phyloP scores from a whole-genome alignment of 805 yeast genomes.

The Starmerella floricola region DNA sequence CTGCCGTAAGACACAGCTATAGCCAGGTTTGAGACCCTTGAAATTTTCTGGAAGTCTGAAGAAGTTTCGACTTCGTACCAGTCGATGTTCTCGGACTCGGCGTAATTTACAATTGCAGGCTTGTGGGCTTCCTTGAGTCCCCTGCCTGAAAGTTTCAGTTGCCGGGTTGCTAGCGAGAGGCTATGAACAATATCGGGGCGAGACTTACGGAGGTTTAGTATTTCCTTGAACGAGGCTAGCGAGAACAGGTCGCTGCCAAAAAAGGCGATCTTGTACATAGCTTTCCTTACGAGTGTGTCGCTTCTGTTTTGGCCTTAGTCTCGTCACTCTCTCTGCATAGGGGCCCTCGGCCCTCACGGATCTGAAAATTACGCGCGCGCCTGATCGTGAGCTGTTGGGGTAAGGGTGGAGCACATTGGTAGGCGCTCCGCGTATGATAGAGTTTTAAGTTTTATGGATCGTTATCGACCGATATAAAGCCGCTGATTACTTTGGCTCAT shows the following conservation, averaged over 20 bases:
- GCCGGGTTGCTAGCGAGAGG: slow-evolving; percentile 15
- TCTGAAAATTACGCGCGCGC: too few species aligned
- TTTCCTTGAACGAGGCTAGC: slow-evolving; percentile 13
- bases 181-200: slow-evolving; percentile 8
- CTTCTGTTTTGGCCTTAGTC: neutral
- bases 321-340: neutral
- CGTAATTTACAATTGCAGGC: slow-evolving; percentile 19
- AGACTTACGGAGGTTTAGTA: slow-evolving; percentile 3
- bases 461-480: too few species aligned
- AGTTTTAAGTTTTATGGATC: too few species aligned
- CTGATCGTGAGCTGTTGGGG: too few species aligned
- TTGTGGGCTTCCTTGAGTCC: slow-evolving; percentile 17
- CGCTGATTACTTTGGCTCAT: too few species aligned
- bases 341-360: neutral
- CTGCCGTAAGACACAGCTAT: slow-evolving; percentile 89
- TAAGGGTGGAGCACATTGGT: too few species aligned
- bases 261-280: slow-evolving; percentile 17
- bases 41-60: slow-evolving; percentile 13
- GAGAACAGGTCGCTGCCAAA: slow-evolving; percentile 24
- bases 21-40: slow-evolving; percentile 37
- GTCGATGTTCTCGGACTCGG: slow-evolving; percentile 7
- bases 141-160: slow-evolving; percentile 21
- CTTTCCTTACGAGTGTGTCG: neutral
- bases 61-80: slow-evolving; percentile 18
- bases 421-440: too few species aligned